Evolutionary conservation across 177 flowering plant genomes (phyloP).

Genomic region (Vitis hybrid): DNA sequence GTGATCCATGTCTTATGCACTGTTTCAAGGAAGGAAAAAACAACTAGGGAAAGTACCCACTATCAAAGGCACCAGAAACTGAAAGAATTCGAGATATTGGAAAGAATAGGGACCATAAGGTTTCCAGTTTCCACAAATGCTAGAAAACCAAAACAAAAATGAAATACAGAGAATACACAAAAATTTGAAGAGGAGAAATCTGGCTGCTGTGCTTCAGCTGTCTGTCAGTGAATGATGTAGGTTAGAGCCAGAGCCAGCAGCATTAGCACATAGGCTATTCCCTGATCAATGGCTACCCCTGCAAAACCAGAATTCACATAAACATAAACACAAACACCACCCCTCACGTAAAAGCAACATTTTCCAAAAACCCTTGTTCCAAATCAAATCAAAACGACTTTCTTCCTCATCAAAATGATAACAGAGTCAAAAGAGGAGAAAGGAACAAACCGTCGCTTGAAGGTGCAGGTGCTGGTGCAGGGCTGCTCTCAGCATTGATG

Average conservation of each 20-base stretch:
- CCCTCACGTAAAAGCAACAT: no score
- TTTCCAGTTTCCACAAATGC: no score
- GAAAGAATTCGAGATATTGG: no score
- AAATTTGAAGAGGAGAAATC: not conserved
- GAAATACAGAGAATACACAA: not conserved
- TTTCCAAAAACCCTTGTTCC: not conserved
- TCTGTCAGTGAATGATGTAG: conserved; percentile 34
- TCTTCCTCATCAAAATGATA: not conserved
- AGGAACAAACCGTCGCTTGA: conserved; percentile 16
- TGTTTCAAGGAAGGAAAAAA: no score
- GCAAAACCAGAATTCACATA: conserved; percentile 9
- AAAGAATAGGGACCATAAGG: no score
- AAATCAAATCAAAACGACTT: not conserved
- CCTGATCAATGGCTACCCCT: conserved; percentile 35
- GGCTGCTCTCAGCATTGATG: conserved; percentile 17
- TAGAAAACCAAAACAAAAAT: no score
- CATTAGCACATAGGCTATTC: conserved; percentile 26
- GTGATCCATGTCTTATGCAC: no score
- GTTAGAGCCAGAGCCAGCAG: conserved; percentile 29
- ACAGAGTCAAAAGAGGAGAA: not conserved
- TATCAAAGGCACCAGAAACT: no score
- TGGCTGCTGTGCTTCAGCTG: no score
- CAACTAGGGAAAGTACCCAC: no score
- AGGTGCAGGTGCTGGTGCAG: conserved; percentile 28
- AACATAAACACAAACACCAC: not conserved